These are phyloP conservation scores for Westerdykella aurantiaca DNA, from an alignment of 2,329 filamentous ascomycete genomes.

Conservation along the genomic window DNA sequence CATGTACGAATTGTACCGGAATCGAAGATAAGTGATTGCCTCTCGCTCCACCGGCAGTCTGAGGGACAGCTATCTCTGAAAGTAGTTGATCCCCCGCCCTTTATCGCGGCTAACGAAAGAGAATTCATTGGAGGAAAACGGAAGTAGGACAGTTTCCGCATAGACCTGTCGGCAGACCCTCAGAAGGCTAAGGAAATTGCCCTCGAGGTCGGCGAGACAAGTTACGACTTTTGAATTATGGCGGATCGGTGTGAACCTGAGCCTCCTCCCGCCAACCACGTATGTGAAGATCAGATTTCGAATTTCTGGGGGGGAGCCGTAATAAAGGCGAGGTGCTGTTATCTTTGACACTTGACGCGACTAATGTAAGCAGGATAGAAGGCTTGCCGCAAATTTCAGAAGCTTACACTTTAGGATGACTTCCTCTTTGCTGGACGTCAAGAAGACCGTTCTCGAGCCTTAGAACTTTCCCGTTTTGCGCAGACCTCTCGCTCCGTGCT, in stretches of 20 bases:
- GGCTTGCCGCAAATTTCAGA: too few species aligned
- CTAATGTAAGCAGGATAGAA: too few species aligned
- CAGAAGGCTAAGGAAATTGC: background rate
- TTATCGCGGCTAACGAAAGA: too few species aligned
- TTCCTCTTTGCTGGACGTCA: slow-evolving; percentile 5
- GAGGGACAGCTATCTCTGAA: too few species aligned
- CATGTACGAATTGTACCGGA: too few species aligned
- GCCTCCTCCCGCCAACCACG: slow-evolving; percentile 8
- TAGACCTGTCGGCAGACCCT: slow-evolving; percentile 1
- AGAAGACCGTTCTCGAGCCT: slow-evolving; percentile 1
- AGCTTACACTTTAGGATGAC: slow-evolving; percentile 6
- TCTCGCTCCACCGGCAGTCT: too few species aligned
- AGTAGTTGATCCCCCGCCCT: too few species aligned
- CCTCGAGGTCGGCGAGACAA: background rate
- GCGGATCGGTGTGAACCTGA: background rate
- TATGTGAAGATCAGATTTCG: slow-evolving; percentile 12
- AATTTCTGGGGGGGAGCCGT: slow-evolving; percentile 9
- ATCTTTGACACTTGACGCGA: too few species aligned
- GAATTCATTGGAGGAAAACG: too few species aligned
- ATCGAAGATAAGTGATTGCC: too few species aligned
- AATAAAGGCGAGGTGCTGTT: slow-evolving; percentile 8
- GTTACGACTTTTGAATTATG: background rate
- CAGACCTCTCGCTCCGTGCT: too few species aligned
- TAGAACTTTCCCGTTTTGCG: background rate
- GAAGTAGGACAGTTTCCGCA: background rate